A percentile compares a stretch with the other conserved stretches of the same genome.
phyloP scores from a whole-genome alignment of 129 eudicot genomes.

The Flaveria ramosissima region DNA sequence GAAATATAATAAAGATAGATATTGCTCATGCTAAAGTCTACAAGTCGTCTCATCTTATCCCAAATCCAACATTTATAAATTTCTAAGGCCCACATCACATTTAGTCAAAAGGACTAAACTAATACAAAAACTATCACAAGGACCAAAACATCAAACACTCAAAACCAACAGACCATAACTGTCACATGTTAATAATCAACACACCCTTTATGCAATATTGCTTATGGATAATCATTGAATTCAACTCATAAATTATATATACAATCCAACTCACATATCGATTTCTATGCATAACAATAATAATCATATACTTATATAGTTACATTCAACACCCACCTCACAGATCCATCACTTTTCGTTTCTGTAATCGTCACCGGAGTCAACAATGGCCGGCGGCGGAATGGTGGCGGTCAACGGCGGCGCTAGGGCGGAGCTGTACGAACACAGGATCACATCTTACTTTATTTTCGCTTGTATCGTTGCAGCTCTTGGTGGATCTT shows the following conservation, averaged over 20 bases:
- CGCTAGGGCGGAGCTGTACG: slow-evolving; percentile 64
- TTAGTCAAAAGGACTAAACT: neutral
- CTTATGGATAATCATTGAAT: slow-evolving; percentile 18
- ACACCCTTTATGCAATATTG: neutral
- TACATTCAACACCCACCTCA: neutral
- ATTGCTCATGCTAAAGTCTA: neutral
- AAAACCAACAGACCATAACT: neutral
- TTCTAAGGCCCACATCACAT: slow-evolving; percentile 1
- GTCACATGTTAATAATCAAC: neutral
- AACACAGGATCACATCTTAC: slow-evolving; percentile 64
- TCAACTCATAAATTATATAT: slow-evolving; percentile 11
- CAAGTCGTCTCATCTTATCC: slow-evolving; percentile 9
- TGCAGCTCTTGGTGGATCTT: slow-evolving; percentile 85
- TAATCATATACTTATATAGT: neutral
- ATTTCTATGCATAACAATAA: neutral
- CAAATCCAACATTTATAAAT: neutral
- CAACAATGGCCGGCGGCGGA: slow-evolving; percentile 80
- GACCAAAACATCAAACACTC: neutral
- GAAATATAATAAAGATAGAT: neutral
- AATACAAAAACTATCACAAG: neutral
- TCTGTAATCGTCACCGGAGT: slow-evolving; percentile 17
- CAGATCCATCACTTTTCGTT: neutral
- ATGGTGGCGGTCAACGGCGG: slow-evolving; percentile 43
- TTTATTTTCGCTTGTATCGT: slow-evolving; percentile 73
- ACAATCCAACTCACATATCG: slow-evolving; percentile 1